Evolutionary conservation across 306 rosid species (phyloP), one percentile per base, ranked within the genome.

Genomic region (Corylus heterophylla): DNA sequence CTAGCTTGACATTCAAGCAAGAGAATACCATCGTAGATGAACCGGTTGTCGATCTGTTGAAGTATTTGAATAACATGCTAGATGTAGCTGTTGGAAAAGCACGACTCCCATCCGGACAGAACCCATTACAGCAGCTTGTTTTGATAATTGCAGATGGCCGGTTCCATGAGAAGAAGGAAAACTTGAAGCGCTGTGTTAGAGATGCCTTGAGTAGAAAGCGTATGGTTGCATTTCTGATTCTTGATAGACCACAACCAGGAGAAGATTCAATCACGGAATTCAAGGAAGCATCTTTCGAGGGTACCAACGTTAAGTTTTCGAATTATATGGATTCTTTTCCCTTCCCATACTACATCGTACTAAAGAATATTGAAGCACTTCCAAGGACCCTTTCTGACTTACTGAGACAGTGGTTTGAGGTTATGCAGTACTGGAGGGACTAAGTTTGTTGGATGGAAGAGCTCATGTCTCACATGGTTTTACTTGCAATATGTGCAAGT

Each of bases 351-450:
- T 94, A 92, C 72, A 85, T 91, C 50, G 89, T 89, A 75, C 68
- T 92, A 71, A 91, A 83, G 76, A 94, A 89, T 73, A 91, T 89
- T 39, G 97, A 92, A 74, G 90, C 92, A 25, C 90, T 94, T 79
- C 98, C 98, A 4, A 89, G 92, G 75, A 94, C 95, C 49, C 95
- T 92, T 42, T 93, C 97, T 49, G 89, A 89, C 81, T 76, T 94
- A 66, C 78, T 94, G 55, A 88, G 97, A 89, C 97, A 92, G 97
- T 94, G 97, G 97, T 70, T 89, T 87, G 98, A 94, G 90, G 91
- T 92, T 74, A 88, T 92, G 96, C 97, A 89, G 83, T 74, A 83
- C 35, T 75, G 86, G 14, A 82, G 76, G 71, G 87, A 87, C 14
- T 83, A 56, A 50, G 48, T 78, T 73, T 42, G 58, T 69, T 39